A percentile compares a stretch with the other conserved stretches of the same genome.
These are phyloP conservation scores for Fusarium globosum DNA, from an alignment of 2,329 filamentous ascomycete genomes.

Conservation along the genomic window DNA sequence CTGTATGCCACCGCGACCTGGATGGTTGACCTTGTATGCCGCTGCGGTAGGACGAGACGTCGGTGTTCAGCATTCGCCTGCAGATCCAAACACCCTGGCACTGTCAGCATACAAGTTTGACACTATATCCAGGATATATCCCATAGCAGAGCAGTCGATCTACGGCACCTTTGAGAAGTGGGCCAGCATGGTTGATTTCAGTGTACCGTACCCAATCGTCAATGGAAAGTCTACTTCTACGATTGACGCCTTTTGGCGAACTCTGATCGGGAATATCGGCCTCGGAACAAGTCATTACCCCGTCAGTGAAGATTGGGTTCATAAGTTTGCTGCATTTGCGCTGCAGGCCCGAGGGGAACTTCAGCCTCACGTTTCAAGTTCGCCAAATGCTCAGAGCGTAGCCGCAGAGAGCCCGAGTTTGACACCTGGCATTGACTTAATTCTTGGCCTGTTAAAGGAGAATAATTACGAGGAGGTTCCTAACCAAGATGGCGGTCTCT, in stretches of 20 bases:
- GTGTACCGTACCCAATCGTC: background rate
- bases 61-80: background rate
- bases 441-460: background rate
- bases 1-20: background rate
- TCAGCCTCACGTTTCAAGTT: fast-evolving
- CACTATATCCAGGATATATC: background rate
- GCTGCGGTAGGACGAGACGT: background rate
- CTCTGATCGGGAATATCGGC: background rate
- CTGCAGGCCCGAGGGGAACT: background rate
- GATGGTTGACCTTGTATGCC: background rate
- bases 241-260: background rate
- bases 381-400: no score
- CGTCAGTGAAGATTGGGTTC: background rate
- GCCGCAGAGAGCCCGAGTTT: no score
- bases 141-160: background rate
- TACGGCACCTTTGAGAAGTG: background rate
- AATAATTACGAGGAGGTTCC: no score
- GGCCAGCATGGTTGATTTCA: background rate
- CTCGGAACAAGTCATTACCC: background rate
- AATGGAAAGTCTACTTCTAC: background rate
- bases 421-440: background rate
- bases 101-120: fast-evolving
- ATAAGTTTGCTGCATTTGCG: background rate
- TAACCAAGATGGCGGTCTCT: background rate
- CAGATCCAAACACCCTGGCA: fast-evolving